These are phyloP conservation scores for Talaromyces islandicus DNA, from an alignment of 2,329 filamentous ascomycete species.

Conservation along the genomic window DNA sequence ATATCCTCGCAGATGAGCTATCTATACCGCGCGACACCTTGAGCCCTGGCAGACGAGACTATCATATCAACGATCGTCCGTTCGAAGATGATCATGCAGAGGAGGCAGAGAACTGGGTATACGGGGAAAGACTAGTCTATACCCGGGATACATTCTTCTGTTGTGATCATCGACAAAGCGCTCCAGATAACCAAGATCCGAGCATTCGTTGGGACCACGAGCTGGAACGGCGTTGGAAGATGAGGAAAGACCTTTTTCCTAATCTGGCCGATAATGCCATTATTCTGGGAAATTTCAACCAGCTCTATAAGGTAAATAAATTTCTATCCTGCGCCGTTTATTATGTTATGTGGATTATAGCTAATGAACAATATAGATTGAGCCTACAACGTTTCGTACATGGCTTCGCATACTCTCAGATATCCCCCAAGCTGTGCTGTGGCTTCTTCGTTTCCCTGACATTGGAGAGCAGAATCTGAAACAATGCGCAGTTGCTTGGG, in stretches of 20 bases:
- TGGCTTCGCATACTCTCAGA: conserved; percentile 87
- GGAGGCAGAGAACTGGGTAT: conserved; percentile 77
- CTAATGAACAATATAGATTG: conserved; percentile 60
- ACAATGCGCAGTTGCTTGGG: conserved; percentile 76
- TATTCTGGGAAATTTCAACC: conserved; percentile 97
- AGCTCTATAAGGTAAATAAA: conserved; percentile 80
- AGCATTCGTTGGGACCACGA: conserved; percentile 76
- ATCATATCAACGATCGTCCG: conserved; percentile 63
- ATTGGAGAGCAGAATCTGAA: conserved; percentile 81
- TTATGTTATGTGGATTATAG: not conserved
- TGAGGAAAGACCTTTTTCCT: conserved; percentile 91
- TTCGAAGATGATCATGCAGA: conserved; percentile 61
- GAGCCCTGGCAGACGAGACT: conserved; percentile 70
- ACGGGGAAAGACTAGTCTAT: conserved; percentile 94
- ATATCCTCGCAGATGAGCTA: conserved; percentile 82
- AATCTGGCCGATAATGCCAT: conserved; percentile 72
- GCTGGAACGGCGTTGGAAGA: conserved; percentile 74
- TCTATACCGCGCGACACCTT: conserved; percentile 79
- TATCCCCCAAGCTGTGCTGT: conserved; percentile 82
- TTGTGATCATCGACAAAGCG: conserved; percentile 91
- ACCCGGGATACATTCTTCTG: conserved; percentile 96
- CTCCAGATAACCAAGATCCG: conserved; percentile 62
- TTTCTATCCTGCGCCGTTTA: not conserved
- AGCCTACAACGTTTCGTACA: conserved; percentile 89
- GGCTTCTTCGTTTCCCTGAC: conserved; percentile 95